Evolutionary conservation across 2,329 filamentous ascomycete species (phyloP).

Genomic region (Ophiostoma ulmi): DNA sequence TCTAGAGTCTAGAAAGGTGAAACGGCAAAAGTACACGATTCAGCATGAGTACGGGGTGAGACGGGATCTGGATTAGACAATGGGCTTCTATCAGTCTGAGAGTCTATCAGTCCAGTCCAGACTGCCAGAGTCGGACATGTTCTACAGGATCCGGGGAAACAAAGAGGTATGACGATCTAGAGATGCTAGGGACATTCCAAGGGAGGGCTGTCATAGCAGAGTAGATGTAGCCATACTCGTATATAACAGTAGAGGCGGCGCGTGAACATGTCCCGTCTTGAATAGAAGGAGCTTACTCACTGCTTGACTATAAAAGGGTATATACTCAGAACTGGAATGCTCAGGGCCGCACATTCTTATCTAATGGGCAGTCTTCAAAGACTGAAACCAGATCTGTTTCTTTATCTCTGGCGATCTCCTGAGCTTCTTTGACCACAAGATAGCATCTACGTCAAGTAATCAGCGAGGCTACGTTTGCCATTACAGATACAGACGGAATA

Average conservation of each 20-base stretch:
- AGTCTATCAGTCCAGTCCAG: not conserved
- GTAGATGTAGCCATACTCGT: not conserved
- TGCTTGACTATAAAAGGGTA: not conserved
- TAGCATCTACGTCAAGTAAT: not conserved
- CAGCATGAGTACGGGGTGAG: not conserved
- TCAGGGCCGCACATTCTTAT: not conserved
- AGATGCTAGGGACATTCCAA: not conserved
- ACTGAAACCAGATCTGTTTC: slow-evolving; percentile 1
- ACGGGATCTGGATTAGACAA: not conserved
- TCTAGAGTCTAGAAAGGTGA: not conserved
- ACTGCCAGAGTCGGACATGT: not conserved
- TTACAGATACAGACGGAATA: too few relatives aligned
- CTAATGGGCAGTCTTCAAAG: not conserved
- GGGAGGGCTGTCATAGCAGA: not conserved
- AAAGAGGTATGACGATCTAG: not conserved
- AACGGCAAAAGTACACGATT: not conserved
- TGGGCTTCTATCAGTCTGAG: too few relatives aligned
- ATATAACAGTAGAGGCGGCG: too few relatives aligned
- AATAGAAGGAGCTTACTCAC: too few relatives aligned
- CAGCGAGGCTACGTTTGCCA: not conserved
- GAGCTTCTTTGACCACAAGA: not conserved
- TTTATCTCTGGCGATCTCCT: not conserved
- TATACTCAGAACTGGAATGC: not conserved
- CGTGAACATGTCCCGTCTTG: too few relatives aligned
- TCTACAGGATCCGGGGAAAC: not conserved